Conservation (phyloP, 208 protist genomes). For the Wallacemonas sp. region DNA sequence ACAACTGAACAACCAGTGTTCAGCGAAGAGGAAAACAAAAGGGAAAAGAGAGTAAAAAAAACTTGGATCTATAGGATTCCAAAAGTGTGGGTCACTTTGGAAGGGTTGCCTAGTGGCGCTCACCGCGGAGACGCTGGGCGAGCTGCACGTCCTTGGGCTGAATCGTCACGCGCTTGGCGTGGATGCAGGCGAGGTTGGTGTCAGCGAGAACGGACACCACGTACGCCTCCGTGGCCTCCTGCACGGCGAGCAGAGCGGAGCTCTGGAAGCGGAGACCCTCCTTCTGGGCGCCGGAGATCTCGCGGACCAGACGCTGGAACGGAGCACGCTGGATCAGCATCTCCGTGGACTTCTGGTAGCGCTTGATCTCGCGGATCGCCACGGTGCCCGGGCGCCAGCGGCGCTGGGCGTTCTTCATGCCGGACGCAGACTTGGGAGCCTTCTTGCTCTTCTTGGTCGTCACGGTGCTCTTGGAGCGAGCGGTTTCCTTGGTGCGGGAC, state of each 20-base stretch:
- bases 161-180: constrained; percentile 88
- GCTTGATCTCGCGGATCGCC: constrained; percentile 97
- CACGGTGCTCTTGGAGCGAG: constrained; percentile 97
- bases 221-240: constrained; percentile 93
- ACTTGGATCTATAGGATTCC: constrained; percentile 16
- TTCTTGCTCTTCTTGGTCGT: constrained; percentile 97
- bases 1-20: background rate
- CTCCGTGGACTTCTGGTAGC: constrained; percentile 85
- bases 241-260: constrained; percentile 78
- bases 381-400: constrained; percentile 97
- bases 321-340: constrained; percentile 89
- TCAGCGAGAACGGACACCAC: constrained; percentile 93
- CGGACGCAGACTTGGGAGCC: constrained; percentile 92
- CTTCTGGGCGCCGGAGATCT: constrained; percentile 79
- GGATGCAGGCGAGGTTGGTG: constrained; percentile 89
- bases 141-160: constrained; percentile 80
- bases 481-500: constrained; percentile 98
- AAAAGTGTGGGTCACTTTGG: constrained; percentile 7
- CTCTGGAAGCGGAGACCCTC: constrained; percentile 88
- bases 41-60: constrained; percentile 5
- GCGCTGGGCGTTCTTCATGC: constrained; percentile 97
- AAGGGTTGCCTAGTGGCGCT: constrained; percentile 43
- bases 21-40: constrained; percentile 18
- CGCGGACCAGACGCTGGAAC: constrained; percentile 90
- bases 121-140: constrained; percentile 59